Conservation (phyloP, 257 asterid genomes). For the Solanum sitiens region DNA sequence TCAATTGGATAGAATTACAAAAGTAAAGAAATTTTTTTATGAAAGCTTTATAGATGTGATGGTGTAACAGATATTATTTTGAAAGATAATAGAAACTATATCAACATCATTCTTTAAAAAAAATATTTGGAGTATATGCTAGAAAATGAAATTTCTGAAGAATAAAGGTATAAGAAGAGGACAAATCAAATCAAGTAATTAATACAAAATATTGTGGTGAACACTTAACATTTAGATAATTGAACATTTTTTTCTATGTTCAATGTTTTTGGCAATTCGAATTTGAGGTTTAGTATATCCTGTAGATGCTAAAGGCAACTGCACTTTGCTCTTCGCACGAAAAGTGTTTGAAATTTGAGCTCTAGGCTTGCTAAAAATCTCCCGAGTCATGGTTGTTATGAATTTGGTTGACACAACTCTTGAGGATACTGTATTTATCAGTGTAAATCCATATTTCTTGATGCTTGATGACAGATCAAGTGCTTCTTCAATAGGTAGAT, state of each 20-base stretch:
- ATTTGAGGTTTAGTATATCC: no score
- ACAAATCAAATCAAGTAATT: background rate
- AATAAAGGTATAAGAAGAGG: no score
- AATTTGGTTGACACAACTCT: background rate
- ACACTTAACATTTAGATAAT: no score
- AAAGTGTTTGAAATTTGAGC: background rate
- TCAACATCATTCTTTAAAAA: no score
- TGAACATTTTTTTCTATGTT: no score
- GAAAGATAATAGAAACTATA: no score
- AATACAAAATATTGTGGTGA: no score
- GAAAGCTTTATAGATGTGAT: background rate
- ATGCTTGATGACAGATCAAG: background rate
- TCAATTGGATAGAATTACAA: background rate
- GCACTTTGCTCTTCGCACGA: background rate
- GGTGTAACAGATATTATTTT: background rate
- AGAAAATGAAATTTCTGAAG: no score
- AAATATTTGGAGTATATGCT: background rate
- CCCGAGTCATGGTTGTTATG: background rate
- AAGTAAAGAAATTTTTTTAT: no score
- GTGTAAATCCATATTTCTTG: no score
- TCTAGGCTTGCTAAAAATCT: background rate
- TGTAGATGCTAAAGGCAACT: background rate
- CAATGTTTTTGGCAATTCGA: no score
- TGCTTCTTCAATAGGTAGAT: background rate
- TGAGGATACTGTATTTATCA: no score